A percentile compares a stretch with the other conserved stretches of the same genome.
phyloP scores from a whole-genome alignment of 2,329 filamentous ascomycete species.

The Exophiala sp. region DNA sequence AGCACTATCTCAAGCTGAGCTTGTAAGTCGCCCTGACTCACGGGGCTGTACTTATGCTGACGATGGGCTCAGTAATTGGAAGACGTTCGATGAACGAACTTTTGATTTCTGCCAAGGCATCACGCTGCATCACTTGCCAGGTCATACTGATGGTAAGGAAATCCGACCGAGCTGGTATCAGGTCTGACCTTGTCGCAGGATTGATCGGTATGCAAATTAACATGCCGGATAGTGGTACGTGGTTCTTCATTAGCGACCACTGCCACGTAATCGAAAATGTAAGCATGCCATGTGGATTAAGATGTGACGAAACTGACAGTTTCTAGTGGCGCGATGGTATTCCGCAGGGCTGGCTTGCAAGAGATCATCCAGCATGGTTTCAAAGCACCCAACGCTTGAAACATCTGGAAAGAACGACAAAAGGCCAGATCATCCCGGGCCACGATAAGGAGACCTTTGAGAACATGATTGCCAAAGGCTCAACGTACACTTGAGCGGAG shows the following conservation, averaged over 20 bases:
- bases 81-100: constrained; percentile 27
- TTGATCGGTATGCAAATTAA: constrained; percentile 29
- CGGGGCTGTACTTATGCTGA: constrained; percentile 1
- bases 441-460: constrained; percentile 28
- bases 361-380: constrained; percentile 28
- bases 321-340: constrained; percentile 27
- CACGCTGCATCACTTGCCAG: constrained; percentile 27
- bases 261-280: constrained; percentile 29
- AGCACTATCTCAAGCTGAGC: constrained; percentile 27
- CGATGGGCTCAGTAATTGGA: constrained; percentile 21
- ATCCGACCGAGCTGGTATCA: neutral
- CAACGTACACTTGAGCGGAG: constrained; percentile 16
- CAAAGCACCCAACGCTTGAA: constrained; percentile 26
- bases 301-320: constrained; percentile 2
- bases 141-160: constrained; percentile 27
- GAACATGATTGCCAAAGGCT: constrained; percentile 19
- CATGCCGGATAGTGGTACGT: constrained; percentile 27
- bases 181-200: constrained; percentile 16
- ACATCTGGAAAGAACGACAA: constrained; percentile 25
- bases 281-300: neutral
- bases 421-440: constrained; percentile 24
- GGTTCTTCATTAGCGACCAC: constrained; percentile 27
- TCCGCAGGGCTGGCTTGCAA: constrained; percentile 28
- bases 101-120: constrained; percentile 29
- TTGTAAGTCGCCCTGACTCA: constrained; percentile 18